phyloP scores from a whole-genome alignment of 768 basidiomycete genomes.

The Phylloporus sp. region DNA sequence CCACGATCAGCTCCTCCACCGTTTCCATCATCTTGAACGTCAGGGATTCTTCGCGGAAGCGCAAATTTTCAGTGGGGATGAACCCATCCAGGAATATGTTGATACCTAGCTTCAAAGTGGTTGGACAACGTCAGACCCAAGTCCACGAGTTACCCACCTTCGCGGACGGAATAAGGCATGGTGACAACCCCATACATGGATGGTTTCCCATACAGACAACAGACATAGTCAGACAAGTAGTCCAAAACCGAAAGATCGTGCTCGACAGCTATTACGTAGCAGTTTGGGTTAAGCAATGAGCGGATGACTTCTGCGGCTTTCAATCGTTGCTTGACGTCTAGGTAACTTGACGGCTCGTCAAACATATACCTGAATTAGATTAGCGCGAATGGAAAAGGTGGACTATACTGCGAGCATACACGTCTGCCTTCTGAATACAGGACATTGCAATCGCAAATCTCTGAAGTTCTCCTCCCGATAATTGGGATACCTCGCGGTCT shows the following conservation, averaged over 20 bases:
- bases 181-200: slow-evolving; percentile 98
- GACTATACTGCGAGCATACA: slow-evolving; percentile 49
- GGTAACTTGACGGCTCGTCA: slow-evolving; percentile 97
- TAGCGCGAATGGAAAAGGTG: not conserved
- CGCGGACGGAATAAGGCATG: slow-evolving; percentile 96
- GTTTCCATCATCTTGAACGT: slow-evolving; percentile 98
- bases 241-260: slow-evolving; percentile 98
- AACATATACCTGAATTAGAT: slow-evolving; percentile 80
- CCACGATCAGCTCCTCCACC: slow-evolving; percentile 81
- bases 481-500: slow-evolving; percentile 75
- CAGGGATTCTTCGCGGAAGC: slow-evolving; percentile 93
- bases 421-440: slow-evolving; percentile 91
- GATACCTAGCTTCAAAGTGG: slow-evolving; percentile 56
- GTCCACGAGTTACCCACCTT: slow-evolving; percentile 52
- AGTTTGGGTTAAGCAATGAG: slow-evolving; percentile 68
- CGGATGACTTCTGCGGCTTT: slow-evolving; percentile 95
- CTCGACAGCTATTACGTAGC: slow-evolving; percentile 97
- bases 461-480: slow-evolving; percentile 97
- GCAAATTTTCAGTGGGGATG: slow-evolving; percentile 97
- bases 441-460: slow-evolving; percentile 98
- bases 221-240: slow-evolving; percentile 97
- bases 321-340: slow-evolving; percentile 94
- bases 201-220: slow-evolving; percentile 95
- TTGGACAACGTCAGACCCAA: slow-evolving; percentile 1
- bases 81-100: slow-evolving; percentile 99